A percentile compares a stretch with the other conserved stretches of the same genome.
phyloP scores from a whole-genome alignment of 306 rosid species.

The Lupinus albus region DNA sequence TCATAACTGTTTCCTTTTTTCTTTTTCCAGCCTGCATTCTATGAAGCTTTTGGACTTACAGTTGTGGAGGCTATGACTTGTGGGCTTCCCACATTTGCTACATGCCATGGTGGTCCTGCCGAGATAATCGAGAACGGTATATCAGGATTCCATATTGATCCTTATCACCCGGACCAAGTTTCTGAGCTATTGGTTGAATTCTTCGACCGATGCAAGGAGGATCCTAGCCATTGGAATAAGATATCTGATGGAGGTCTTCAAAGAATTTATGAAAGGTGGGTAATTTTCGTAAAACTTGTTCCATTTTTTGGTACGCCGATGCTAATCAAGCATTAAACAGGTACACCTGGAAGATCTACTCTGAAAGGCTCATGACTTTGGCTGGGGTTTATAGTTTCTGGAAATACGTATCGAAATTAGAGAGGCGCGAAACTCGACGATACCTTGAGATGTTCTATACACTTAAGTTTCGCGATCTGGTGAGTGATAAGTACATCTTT shows the following conservation, averaged over 20 bases:
- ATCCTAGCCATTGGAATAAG: slow-evolving; percentile 69
- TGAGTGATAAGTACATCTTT: slow-evolving; percentile 43
- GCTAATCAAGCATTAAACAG: slow-evolving; percentile 44
- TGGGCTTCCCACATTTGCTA: slow-evolving; percentile 94
- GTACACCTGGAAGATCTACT: slow-evolving; percentile 95
- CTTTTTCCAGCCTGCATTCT: slow-evolving; percentile 84
- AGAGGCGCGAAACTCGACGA: slow-evolving; percentile 82
- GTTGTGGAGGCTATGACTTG: slow-evolving; percentile 96
- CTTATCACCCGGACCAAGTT: slow-evolving; percentile 84
- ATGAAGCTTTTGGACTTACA: slow-evolving; percentile 97
- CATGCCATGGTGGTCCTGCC: slow-evolving; percentile 93
- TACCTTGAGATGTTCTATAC: slow-evolving; percentile 97
- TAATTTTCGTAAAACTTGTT: not conserved
- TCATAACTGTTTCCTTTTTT: slow-evolving; percentile 18
- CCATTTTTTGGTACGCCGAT: not conserved
- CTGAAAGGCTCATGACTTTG: slow-evolving; percentile 85
- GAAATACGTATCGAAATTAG: slow-evolving; percentile 91
- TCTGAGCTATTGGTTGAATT: slow-evolving; percentile 60
- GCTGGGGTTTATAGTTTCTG: slow-evolving; percentile 95
- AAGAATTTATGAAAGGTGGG: slow-evolving; percentile 81
- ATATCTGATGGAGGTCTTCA: slow-evolving; percentile 79
- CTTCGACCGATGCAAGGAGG: slow-evolving; percentile 67
- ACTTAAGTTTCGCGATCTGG: slow-evolving; percentile 91
- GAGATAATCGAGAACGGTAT: slow-evolving; percentile 86
- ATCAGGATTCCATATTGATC: slow-evolving; percentile 92